Conservation (phyloP, 352 stramenopile genomes). For the Phytophthora uliginosa region DNA sequence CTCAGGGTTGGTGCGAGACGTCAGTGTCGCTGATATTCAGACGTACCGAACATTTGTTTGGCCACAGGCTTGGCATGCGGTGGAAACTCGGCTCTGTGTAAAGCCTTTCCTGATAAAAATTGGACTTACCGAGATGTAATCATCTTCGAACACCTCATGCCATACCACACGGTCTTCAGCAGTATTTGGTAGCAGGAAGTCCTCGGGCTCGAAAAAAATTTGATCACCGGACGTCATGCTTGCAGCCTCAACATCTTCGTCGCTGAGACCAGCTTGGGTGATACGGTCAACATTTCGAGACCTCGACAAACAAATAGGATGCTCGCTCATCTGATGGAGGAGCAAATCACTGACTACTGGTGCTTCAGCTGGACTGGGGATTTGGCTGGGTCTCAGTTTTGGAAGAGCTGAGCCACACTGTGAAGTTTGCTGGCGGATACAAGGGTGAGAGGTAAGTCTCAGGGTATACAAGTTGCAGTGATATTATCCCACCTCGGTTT, state of each 20-base stretch:
- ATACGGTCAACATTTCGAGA: background rate
- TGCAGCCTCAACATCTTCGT: background rate
- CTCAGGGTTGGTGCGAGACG: background rate
- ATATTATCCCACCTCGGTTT: slow-evolving; percentile 15
- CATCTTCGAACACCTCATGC: background rate
- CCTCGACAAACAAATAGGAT: background rate
- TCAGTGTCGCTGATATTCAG: background rate
- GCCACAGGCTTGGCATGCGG: slow-evolving; percentile 23
- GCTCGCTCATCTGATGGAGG: background rate
- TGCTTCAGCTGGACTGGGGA: background rate
- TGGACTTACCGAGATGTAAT: background rate
- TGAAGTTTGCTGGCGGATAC: background rate
- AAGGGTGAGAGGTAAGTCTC: background rate
- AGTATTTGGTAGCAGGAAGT: background rate
- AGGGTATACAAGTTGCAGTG: background rate
- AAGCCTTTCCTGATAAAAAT: background rate
- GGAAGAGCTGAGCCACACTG: background rate
- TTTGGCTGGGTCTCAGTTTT: background rate
- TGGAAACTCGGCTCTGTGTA: background rate
- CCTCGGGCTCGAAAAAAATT: background rate
- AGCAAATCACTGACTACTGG: background rate
- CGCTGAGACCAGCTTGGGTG: background rate
- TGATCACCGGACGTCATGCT: background rate
- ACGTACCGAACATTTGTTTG: background rate
- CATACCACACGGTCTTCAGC: background rate